These are phyloP conservation scores for Epichloe typhina DNA, from an alignment of 2,329 filamentous ascomycete species.

Conservation along the genomic window DNA sequence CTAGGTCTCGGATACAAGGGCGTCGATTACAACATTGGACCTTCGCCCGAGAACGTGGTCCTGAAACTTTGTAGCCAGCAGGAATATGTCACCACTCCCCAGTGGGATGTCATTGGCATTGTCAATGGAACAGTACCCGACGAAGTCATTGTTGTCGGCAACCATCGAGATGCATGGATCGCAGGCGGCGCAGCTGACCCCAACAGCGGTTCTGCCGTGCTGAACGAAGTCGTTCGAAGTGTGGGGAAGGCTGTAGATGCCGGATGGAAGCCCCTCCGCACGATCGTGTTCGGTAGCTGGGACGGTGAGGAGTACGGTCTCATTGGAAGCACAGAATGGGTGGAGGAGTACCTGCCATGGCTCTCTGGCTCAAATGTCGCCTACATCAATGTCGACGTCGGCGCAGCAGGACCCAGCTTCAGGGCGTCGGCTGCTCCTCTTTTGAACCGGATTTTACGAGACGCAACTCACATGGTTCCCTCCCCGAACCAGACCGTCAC, in stretches of 20 bases:
- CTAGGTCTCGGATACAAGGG: constrained; percentile 67
- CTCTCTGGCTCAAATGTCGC: constrained; percentile 59
- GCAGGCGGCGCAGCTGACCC: constrained; percentile 74
- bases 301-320: constrained; percentile 78
- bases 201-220: constrained; percentile 65
- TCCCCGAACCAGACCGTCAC: constrained; percentile 66
- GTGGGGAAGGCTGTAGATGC: constrained; percentile 58
- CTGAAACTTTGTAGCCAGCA: constrained; percentile 69
- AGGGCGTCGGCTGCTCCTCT: constrained; percentile 56
- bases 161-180: constrained; percentile 85
- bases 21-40: constrained; percentile 74
- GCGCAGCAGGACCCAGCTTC: constrained; percentile 52
- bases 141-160: constrained; percentile 82
- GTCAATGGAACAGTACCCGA: constrained; percentile 79
- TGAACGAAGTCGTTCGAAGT: constrained; percentile 66
- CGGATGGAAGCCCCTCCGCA: constrained; percentile 54
- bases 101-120: constrained; percentile 87
- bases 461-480: constrained; percentile 48
- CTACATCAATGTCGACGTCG: constrained; percentile 78
- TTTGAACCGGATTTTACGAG: constrained; percentile 58
- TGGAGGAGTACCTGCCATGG: constrained; percentile 81
- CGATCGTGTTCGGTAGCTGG: constrained; percentile 80
- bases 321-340: constrained; percentile 82
- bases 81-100: constrained; percentile 65
- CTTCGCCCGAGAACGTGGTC: constrained; percentile 57